Base-by-base conservation (phyloP, 2,329 filamentous ascomycete genomes). In the Erysiphe neolycopersici region DNA sequence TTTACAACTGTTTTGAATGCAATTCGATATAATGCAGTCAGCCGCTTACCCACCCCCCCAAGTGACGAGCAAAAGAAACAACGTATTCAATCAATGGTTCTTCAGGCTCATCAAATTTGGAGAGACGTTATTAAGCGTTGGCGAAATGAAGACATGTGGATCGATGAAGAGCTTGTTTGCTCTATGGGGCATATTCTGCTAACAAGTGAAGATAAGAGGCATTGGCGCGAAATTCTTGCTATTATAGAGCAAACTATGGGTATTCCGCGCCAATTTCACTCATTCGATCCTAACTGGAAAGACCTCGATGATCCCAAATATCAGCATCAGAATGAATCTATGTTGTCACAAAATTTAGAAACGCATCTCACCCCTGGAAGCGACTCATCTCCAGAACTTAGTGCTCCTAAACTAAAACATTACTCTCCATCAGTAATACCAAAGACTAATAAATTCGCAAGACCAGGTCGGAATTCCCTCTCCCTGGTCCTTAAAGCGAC, bases 1-100 rank as follows among this genome's bases (percentile, higher is more conserved):
- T 98, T 83, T 55, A 80, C 79, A 0, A 84, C 73, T 39, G 79
- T 98, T 47, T 58, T 98, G 43, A 79, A 84, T 53, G 80, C 78
- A 3, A 67, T 95, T 42, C 69, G 73, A 41, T 59, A 63, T 38
- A 57, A 64, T 33, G 58, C 61, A 11, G 55, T 55, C 51, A 22
- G 26, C 19, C 45, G 47, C 36, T 29, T 48, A 47, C 36, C 56
- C 53, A 45, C 40, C 40, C 26, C 47, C 54, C 42, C 53, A 53
- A 47, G 51, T 52, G 54, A 49, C 10, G 46, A 50, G 43, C 52
- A 49, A 44, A 49, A 53, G 40, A 53, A 47, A 43, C 38, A 47
- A 54, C 64, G 45, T 52, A 13, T 39, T 56, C 18, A 55, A 60
- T 17, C 62, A 63, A 65, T 67, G 2, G 62, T 91, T 19, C 59